Evolutionary conservation across 1,284 basidiomycete species (phyloP).

Genomic region (Anthracocystis panici-leucophaei): DNA sequence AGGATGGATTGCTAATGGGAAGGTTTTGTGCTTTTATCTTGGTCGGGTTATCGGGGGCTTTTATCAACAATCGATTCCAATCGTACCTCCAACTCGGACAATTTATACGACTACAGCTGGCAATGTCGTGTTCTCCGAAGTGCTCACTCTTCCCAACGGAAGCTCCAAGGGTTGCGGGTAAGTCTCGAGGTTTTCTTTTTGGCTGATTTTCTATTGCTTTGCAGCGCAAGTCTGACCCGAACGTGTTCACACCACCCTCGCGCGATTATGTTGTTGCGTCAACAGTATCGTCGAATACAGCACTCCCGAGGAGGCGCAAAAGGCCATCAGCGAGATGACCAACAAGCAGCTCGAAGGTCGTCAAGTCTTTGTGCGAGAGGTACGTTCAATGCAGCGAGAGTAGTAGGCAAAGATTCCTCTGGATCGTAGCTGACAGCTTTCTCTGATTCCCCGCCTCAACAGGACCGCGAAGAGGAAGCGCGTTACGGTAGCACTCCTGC

Average conservation of each 20-base stretch:
- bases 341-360: constrained; percentile 89
- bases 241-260: background rate
- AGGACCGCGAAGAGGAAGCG: constrained; percentile 96
- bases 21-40: constrained; percentile 34
- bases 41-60: constrained; percentile 21
- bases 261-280: background rate
- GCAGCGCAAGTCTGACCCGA: background rate
- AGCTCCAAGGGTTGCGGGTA: constrained; percentile 90
- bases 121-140: constrained; percentile 98
- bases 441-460: background rate
- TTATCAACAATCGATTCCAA: background rate
- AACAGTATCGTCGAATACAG: constrained; percentile 64
- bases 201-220: background rate
- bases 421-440: constrained; percentile 7
- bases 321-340: constrained; percentile 55
- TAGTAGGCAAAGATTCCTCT: background rate
- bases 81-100: constrained; percentile 2
- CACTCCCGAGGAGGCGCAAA: constrained; percentile 57
- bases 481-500: constrained; percentile 85
- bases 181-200: background rate
- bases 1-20: constrained; percentile 47
- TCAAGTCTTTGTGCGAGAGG: constrained; percentile 95
- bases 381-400: constrained; percentile 70
- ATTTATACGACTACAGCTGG: constrained; percentile 52
- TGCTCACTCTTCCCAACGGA: constrained; percentile 93